Evolutionary conservation across 768 basidiomycete genomes (phyloP), one percentile per base, ranked within the genome.

Genomic region (Boletus coccyginus): DNA sequence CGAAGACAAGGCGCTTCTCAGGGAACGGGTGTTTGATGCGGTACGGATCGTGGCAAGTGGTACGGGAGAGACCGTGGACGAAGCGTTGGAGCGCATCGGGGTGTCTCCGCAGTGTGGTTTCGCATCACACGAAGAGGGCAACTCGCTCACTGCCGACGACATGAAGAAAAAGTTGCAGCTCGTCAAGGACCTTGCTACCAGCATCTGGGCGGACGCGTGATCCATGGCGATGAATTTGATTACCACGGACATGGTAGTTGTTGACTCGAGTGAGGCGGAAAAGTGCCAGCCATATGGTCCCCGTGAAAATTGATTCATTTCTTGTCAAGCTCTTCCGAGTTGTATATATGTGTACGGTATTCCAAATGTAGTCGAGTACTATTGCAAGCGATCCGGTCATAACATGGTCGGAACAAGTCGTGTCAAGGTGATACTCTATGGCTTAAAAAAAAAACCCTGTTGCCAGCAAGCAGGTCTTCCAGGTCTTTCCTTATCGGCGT

Each of bases 51-150:
- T 81, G 24, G 76, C 80, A 2, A 66, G 70, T 35, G 78, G 78
- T 16, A 51, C 70, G 10, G 67, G 68, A 42, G 67, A 70, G 66
- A 70, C 73, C 6, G 59, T 69, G 42, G 76, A 75, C 48, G 73
- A 76, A 50, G 79, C 79, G 10, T 2, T 62, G 40, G 38, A 57
- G 44, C 76, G 75, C 54, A 71, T 82, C 32, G 70, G 71, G 47
- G 71, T 81, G 55, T 76, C 75, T 19, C 78, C 80, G 1, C 80
- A 82, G 65, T 82, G 81, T 50, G 81, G 81, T 14, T 81, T 80
- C 57, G 78, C 79, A 16, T 74, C 72, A 7, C 78, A 79, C 55
- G 64, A 73, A 3, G 78, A 79, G 38, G 78, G 80, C 0, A 81
- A 81, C 61, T 56, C 62, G 36, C 70, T 80, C 16, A 56, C 52